phyloP scores from a whole-genome alignment of 1,284 basidiomycete species.

The Ganoderma lingzhi region DNA sequence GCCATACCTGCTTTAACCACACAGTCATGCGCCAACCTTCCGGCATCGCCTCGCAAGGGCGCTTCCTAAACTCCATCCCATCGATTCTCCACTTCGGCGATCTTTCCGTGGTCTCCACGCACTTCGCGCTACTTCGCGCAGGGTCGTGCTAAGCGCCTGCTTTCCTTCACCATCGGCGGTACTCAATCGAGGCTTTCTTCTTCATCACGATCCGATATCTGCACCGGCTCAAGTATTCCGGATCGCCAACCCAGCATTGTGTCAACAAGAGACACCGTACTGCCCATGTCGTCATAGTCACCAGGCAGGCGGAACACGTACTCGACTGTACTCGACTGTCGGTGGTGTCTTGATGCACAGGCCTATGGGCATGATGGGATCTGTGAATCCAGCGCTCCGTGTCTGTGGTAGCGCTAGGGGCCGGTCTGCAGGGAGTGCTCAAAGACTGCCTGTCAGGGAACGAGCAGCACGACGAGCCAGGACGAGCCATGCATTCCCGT shows the following conservation, averaged over 20 bases:
- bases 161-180: conserved; percentile 1
- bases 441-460: conserved; percentile 4
- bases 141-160: not conserved
- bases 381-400: not conserved
- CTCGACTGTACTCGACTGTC: not conserved
- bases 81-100: conserved; percentile 1
- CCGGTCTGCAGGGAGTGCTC: not conserved
- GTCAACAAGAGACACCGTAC: not conserved
- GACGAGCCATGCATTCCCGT: not conserved
- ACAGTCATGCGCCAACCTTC: conserved; percentile 2
- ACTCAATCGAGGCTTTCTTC: not conserved
- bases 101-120: not conserved
- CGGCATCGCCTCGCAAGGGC: not conserved
- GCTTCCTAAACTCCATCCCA: not conserved
- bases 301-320: conserved; percentile 1
- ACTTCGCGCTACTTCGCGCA: not conserved
- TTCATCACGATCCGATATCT: conserved; percentile 6
- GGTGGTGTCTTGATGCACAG: not conserved
- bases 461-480: conserved; percentile 5
- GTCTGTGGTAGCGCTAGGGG: not conserved
- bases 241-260: not conserved
- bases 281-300: conserved; percentile 7
- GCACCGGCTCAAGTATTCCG: not conserved
- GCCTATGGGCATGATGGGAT: not conserved
- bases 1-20: conserved; percentile 8